Evolutionary conservation across 2,329 filamentous ascomycete species (phyloP).

Genomic region (Colletotrichum chrysophilum): DNA sequence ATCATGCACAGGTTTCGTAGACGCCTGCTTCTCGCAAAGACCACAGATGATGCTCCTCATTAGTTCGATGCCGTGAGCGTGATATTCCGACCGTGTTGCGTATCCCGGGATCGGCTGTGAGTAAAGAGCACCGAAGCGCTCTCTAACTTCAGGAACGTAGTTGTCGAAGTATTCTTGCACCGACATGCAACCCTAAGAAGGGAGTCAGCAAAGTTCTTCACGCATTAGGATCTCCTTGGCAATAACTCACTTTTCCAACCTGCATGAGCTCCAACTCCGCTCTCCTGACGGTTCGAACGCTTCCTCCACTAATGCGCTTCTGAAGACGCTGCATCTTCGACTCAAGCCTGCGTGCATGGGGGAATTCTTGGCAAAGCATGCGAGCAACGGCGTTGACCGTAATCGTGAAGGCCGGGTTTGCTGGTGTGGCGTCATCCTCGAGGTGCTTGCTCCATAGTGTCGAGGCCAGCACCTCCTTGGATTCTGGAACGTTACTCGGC

Average conservation of each 20-base stretch:
- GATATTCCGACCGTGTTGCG: conserved; percentile 44
- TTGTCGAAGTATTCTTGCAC: conserved; percentile 41
- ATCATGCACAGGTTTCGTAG: neutral
- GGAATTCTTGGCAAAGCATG: conserved; percentile 39
- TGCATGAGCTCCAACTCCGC: conserved; percentile 58
- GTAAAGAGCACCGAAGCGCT: conserved; percentile 51
- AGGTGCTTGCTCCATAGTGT: conserved; percentile 47
- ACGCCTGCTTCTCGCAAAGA: conserved; percentile 17
- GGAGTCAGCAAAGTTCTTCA: conserved; percentile 19
- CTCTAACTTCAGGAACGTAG: conserved; percentile 46
- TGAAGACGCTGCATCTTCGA: conserved; percentile 39
- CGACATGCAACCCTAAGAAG: conserved; percentile 40
- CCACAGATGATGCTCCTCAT: conserved; percentile 43
- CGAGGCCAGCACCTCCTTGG: conserved; percentile 42
- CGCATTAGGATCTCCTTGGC: conserved; percentile 3
- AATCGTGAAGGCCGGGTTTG: conserved; percentile 37
- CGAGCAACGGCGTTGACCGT: conserved; percentile 41
- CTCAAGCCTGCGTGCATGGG: conserved; percentile 33
- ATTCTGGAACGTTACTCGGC: conserved; percentile 29
- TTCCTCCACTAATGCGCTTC: conserved; percentile 38
- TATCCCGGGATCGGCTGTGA: neutral
- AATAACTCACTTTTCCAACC: conserved; percentile 49
- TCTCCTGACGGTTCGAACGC: conserved; percentile 46
- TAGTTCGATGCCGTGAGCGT: conserved; percentile 44
- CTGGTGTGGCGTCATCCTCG: conserved; percentile 27